Evolutionary conservation across 331 rosid genomes (phyloP).

Genomic region (Rhamnella rubrinervis): DNA sequence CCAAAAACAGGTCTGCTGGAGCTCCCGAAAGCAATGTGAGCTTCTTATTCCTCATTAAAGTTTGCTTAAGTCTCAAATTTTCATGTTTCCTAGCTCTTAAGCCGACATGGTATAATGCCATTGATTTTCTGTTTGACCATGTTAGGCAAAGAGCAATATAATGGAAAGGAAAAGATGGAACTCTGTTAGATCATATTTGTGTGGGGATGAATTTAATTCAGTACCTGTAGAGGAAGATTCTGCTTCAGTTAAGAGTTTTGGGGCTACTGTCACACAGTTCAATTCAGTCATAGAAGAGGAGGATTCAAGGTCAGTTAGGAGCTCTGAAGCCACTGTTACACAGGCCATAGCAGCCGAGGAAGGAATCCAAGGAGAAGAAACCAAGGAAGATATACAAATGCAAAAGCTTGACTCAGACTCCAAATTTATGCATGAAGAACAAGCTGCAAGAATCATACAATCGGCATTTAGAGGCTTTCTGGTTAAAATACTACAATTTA

Average conservation of each 20-base stretch:
- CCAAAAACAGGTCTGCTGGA: slow-evolving; percentile 45
- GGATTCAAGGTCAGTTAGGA: slow-evolving; percentile 49
- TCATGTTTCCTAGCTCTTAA: slow-evolving; percentile 1
- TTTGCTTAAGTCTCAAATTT: background rate
- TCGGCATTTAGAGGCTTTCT: slow-evolving; percentile 63
- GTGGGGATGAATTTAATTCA: slow-evolving; percentile 82
- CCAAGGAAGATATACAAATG: slow-evolving; percentile 40
- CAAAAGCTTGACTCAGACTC: slow-evolving; percentile 12
- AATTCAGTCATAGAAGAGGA: slow-evolving; percentile 57
- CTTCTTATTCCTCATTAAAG: background rate
- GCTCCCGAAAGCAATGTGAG: slow-evolving; percentile 64
- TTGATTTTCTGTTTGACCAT: slow-evolving; percentile 4
- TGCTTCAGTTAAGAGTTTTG: slow-evolving; percentile 59
- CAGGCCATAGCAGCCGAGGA: slow-evolving; percentile 41
- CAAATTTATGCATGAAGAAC: slow-evolving; percentile 46
- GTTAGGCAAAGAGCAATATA: slow-evolving; percentile 49
- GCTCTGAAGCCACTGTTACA: slow-evolving; percentile 59
- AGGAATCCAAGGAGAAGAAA: slow-evolving; percentile 41
- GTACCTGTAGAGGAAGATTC: slow-evolving; percentile 72
- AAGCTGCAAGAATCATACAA: slow-evolving; percentile 73
- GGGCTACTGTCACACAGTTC: slow-evolving; percentile 21
- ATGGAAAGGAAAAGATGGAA: slow-evolving; percentile 70
- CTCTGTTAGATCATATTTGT: slow-evolving; percentile 73
- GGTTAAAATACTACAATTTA: slow-evolving; percentile 40
- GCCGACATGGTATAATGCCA: slow-evolving; percentile 1